Conservation (phyloP, 2,329 filamentous ascomycete genomes). For the Clonostachys solani region DNA sequence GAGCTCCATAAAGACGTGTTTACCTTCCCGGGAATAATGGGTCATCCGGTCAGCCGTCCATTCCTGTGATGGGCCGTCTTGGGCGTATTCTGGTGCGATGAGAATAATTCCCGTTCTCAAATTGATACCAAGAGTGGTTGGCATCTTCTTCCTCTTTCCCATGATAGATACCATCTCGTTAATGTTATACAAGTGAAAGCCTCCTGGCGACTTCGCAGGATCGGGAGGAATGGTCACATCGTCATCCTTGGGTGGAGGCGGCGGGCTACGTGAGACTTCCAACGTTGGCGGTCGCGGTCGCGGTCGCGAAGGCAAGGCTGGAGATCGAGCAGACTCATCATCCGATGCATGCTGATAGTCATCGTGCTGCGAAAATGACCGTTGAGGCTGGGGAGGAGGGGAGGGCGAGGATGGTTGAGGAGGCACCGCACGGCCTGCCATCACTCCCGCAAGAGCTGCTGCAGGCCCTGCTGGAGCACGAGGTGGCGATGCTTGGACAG, state of each 20-base stretch:
- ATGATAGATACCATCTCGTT: conserved; percentile 97
- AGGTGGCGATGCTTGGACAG: conserved; percentile 12
- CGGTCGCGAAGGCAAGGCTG: conserved; percentile 20
- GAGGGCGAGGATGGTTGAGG: conserved; percentile 11
- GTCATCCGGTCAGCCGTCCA: conserved; percentile 94
- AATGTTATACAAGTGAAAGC: conserved; percentile 93
- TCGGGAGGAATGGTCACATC: conserved; percentile 35
- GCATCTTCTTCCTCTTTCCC: conserved; percentile 97
- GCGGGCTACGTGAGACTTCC: conserved; percentile 24
- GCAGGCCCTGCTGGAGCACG: conserved; percentile 38
- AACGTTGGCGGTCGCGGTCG: neutral
- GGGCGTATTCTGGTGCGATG: conserved; percentile 80
- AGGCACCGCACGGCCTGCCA: conserved; percentile 39
- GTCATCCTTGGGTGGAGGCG: conserved; percentile 36
- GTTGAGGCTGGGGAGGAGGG: conserved; percentile 15
- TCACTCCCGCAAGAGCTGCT: conserved; percentile 50
- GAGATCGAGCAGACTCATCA: conserved; percentile 16
- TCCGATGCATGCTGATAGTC: conserved; percentile 9
- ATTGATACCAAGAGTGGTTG: conserved; percentile 94
- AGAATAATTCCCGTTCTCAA: conserved; percentile 83
- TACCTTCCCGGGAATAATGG: conserved; percentile 97
- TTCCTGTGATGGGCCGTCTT: conserved; percentile 81
- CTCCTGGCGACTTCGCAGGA: conserved; percentile 60
- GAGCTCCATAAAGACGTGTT: conserved; percentile 94
- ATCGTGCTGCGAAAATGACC: conserved; percentile 3